Base-by-base conservation (phyloP, 768 basidiomycete species). In the Hydnomerulius pinastri region DNA sequence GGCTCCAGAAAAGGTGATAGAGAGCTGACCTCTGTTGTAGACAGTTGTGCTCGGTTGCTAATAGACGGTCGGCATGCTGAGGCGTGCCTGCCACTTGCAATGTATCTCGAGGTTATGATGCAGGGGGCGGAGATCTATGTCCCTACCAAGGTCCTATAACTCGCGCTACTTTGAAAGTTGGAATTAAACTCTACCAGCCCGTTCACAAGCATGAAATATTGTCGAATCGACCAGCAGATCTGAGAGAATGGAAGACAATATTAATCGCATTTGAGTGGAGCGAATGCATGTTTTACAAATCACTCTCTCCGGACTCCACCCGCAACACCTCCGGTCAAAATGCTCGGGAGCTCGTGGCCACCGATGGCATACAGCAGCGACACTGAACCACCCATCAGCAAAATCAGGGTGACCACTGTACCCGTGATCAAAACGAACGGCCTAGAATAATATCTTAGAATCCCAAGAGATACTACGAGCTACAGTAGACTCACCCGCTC, bases 341-440 rank as follows among this genome's bases (percentile, higher is more conserved):
- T 87, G 56, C 85, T 87, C n/a, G 91, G 91, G 46, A 92, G 69
- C 54, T 81, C 77, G 53, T 80, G 71, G 37, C 69, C 70, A 17
- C 85, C 88, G 29, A 90, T 76, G 7, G 72, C 73, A 44, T 78
- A 84, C 13, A 93, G 75, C 25, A 93, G 67, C 6, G 78, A 78
- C 30, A 91, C 71, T 2, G 87, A 83, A 13, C 85, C 86, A n/a
- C 74, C 76, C 29, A 87, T 73, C 47, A 91, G 67, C 21, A 92
- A 67, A 20, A 90, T 65, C 35, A 93, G 68, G 6, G 77, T 77
- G 48, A 91, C 67, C 23, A 77, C 77, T 2, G 86, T 88, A 38
- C 91, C 90, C 2, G 81, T 66, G 41, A 93, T 70, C 42, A 93
- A 77, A 13, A 85, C 83, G 55, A 93, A 92, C 15, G 85, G 81